Conservation (phyloP, 2,329 filamentous ascomycete species). For the Botrytis paeoniae region DNA sequence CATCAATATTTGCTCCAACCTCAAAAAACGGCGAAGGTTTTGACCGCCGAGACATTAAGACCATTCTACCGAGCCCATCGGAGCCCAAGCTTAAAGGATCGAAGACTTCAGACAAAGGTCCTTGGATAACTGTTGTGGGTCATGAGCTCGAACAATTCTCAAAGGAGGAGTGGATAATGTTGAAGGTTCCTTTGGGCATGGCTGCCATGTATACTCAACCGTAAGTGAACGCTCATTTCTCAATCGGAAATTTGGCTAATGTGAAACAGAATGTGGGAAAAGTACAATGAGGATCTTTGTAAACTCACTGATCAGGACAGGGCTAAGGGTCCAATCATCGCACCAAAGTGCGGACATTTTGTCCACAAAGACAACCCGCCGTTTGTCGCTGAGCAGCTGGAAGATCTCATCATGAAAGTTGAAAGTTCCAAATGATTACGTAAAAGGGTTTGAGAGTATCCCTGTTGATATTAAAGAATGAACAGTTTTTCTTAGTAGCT, state of each 20-base stretch:
- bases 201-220: not conserved
- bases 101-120: conserved; percentile 1
- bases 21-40: not conserved
- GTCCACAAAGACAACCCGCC: not conserved
- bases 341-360: not conserved
- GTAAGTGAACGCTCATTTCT: not conserved
- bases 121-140: conserved; percentile 15
- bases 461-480: not conserved
- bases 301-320: not conserved
- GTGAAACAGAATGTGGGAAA: not conserved
- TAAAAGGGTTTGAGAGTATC: not conserved
- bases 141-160: conserved; percentile 17
- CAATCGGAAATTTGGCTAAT: not conserved
- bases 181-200: conserved; percentile 16
- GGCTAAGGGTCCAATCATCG: not conserved
- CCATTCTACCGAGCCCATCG: not conserved
- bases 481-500: not conserved
- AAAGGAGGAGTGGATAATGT: conserved; percentile 11
- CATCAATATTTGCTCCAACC: not conserved
- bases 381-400: not conserved
- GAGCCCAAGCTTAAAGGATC: not conserved
- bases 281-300: not conserved
- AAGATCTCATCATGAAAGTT: not conserved
- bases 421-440: not conserved
- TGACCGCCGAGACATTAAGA: not conserved